A percentile compares a stretch with the other conserved stretches of the same genome.
Evolutionary conservation across 345 rosid species (phyloP).

Genomic region (Sapria himalayana): DNA sequence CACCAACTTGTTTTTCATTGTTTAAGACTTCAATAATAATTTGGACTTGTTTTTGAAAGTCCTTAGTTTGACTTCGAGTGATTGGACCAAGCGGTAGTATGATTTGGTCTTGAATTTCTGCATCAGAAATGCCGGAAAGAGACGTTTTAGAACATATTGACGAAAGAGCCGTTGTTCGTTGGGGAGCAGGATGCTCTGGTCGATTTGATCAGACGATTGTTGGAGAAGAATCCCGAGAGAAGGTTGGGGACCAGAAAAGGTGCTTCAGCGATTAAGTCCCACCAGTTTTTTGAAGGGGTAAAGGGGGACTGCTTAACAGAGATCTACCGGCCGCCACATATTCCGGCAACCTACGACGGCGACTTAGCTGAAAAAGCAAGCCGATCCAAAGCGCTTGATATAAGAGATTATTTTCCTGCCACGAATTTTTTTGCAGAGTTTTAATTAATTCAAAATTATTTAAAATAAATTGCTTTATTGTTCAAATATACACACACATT

Average conservation of each 20-base stretch:
- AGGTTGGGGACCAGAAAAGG: slow-evolving; percentile 56
- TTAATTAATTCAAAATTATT: too few relatives aligned
- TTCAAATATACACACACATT: too few relatives aligned
- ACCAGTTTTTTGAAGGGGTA: slow-evolving; percentile 44
- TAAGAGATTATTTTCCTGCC: slow-evolving; percentile 25
- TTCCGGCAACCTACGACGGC: slow-evolving; percentile 37
- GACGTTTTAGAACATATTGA: slow-evolving; percentile 55
- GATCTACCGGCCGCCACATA: slow-evolving; percentile 63
- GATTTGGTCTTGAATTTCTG: too few relatives aligned
- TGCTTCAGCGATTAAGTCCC: slow-evolving; percentile 60
- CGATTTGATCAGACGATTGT: slow-evolving; percentile 45
- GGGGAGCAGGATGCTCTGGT: slow-evolving; percentile 42
- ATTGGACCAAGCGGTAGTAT: too few relatives aligned
- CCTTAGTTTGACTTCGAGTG: too few relatives aligned
- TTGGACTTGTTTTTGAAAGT: too few relatives aligned
- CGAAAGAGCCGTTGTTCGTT: slow-evolving; percentile 34
- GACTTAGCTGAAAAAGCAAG: slow-evolving; percentile 15
- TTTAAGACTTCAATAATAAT: too few relatives aligned
- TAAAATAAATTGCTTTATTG: too few relatives aligned
- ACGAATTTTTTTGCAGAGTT: too few relatives aligned
- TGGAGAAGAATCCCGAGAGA: slow-evolving; percentile 45
- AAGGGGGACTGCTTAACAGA: slow-evolving; percentile 62
- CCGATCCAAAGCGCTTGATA: slow-evolving; percentile 12
- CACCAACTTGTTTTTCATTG: too few relatives aligned
- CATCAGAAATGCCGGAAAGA: slow-evolving; percentile 49